These are phyloP conservation scores for Xylariaceae sp. DNA, from an alignment of 2,329 filamentous ascomycete genomes.

Conservation along the genomic window DNA sequence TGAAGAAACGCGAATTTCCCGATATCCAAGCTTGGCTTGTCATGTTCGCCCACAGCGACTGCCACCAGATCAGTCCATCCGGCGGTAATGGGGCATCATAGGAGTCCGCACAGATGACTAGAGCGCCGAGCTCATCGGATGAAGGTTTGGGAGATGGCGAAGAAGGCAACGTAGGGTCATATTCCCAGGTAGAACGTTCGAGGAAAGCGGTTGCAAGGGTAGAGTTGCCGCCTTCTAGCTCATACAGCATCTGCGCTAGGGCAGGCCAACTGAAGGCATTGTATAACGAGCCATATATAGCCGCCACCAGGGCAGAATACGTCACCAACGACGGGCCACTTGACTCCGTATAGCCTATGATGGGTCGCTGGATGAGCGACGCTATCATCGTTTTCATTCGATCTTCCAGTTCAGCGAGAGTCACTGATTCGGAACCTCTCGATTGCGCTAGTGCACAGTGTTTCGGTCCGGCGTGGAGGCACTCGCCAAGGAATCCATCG, in stretches of 20 bases:
- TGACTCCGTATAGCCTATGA: conserved; percentile 41
- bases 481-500: conserved; percentile 55
- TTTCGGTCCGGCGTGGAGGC: conserved; percentile 49
- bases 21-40: conserved; percentile 48
- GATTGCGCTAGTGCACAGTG: conserved; percentile 48
- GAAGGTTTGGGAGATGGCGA: conserved; percentile 35
- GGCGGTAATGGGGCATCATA: conserved; percentile 47
- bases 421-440: conserved; percentile 34
- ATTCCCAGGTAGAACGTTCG: conserved; percentile 44
- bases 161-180: conserved; percentile 43
- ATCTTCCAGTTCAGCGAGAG: conserved; percentile 39
- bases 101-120: conserved; percentile 51
- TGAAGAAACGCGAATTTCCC: conserved; percentile 50
- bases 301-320: conserved; percentile 45
- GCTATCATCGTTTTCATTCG: conserved; percentile 45
- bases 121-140: conserved; percentile 42
- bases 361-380: conserved; percentile 43
- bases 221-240: conserved; percentile 49
- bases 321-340: conserved; percentile 50
- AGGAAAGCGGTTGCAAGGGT: conserved; percentile 45
- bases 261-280: conserved; percentile 47
- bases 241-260: conserved; percentile 45
- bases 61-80: conserved; percentile 49
- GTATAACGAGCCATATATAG: conserved; percentile 48
- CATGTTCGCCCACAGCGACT: conserved; percentile 51